Evolutionary conservation across 169 alveolate species (phyloP).

Genomic region (Plasmodium fragile): DNA sequence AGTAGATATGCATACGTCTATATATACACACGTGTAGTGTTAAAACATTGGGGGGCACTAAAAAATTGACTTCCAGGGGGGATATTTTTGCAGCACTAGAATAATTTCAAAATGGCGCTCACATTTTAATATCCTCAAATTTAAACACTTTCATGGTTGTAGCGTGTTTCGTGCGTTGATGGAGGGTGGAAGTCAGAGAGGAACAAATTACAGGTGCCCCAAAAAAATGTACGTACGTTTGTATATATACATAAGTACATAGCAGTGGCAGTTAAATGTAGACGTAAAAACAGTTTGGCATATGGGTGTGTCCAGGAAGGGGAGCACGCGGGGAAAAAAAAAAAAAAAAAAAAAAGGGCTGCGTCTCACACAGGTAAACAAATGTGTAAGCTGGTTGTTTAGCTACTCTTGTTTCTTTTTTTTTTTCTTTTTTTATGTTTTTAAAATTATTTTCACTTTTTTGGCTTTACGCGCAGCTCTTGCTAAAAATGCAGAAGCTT

Average conservation of each 20-base stretch:
- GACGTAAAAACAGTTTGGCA: constrained; percentile 9
- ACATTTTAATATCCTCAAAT: constrained; percentile 8
- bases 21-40: background rate
- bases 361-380: background rate
- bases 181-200: background rate
- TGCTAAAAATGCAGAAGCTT: constrained; percentile 64
- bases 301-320: background rate
- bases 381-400: constrained; percentile 3
- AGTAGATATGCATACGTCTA: constrained; percentile 15
- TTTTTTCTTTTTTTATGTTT: background rate
- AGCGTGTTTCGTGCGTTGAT: constrained; percentile 4
- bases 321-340: background rate
- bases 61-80: constrained; percentile 38
- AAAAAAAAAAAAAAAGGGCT: background rate
- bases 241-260: background rate
- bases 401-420: background rate
- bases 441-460: constrained; percentile 16
- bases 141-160: constrained; percentile 43
- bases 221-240: background rate
- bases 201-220: background rate
- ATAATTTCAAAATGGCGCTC: constrained; percentile 26
- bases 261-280: background rate
- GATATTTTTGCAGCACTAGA: constrained; percentile 12
- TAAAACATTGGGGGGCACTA: constrained; percentile 29
- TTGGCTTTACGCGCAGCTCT: constrained; percentile 33